phyloP scores from a whole-genome alignment of 345 rosid genomes.

The Bretschneidera sinensis region DNA sequence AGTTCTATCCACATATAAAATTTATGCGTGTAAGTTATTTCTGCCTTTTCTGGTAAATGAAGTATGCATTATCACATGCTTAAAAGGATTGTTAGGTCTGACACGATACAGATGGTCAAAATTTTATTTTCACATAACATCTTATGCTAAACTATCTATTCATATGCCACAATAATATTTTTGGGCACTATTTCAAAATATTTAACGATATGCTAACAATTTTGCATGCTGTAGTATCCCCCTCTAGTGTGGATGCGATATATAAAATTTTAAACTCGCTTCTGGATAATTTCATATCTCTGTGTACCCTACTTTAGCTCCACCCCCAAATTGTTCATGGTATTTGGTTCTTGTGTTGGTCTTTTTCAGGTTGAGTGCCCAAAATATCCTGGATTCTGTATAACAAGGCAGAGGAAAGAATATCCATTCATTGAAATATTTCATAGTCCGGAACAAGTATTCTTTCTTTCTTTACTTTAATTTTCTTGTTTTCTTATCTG shows the following conservation, averaged over 20 bases:
- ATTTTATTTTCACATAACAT: too few species aligned
- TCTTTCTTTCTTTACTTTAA: background rate
- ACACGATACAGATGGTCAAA: too few species aligned
- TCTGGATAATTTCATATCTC: background rate
- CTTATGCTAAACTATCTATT: too few species aligned
- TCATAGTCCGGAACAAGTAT: slow-evolving; percentile 82
- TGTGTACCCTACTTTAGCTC: background rate
- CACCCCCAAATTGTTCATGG: slow-evolving; percentile 5
- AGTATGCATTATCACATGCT: too few species aligned
- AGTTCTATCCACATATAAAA: slow-evolving; percentile 76
- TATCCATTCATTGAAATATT: slow-evolving; percentile 91
- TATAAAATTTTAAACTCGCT: too few species aligned
- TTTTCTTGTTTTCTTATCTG: too few species aligned
- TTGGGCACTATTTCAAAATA: too few species aligned
- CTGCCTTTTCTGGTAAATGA: background rate
- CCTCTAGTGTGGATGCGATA: too few species aligned
- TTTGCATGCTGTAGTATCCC: background rate
- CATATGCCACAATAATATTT: too few species aligned
- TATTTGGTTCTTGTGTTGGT: slow-evolving; percentile 20
- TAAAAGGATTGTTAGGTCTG: too few species aligned
- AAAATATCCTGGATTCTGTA: slow-evolving; percentile 93
- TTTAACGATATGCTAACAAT: too few species aligned
- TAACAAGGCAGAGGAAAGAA: slow-evolving; percentile 80
- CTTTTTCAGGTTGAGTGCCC: slow-evolving; percentile 92
- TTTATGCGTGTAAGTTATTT: slow-evolving; percentile 66